phyloP scores from a whole-genome alignment of 148 eudicot genomes.

The Chenopodium formosanum region DNA sequence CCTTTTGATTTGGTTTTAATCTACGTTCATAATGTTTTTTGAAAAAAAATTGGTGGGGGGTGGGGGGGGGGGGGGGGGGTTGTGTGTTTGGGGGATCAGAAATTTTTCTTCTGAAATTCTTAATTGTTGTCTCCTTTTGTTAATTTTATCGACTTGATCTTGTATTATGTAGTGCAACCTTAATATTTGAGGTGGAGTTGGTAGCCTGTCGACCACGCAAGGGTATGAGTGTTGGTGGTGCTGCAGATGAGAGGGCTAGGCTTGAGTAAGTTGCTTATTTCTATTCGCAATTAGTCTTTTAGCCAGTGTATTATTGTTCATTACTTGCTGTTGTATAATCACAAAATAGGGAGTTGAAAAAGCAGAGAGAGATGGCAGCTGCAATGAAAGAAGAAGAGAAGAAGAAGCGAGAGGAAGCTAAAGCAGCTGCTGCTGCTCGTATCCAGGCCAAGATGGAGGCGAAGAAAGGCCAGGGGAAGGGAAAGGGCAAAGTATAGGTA shows the following conservation, averaged over 20 bases:
- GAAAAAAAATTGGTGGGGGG: neutral
- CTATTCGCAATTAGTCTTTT: neutral
- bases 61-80: neutral
- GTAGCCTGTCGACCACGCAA: conserved; percentile 85
- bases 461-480: conserved; percentile 88
- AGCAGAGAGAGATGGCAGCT: conserved; percentile 84
- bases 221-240: conserved; percentile 75
- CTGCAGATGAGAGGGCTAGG: conserved; percentile 86
- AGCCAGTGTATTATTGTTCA: neutral
- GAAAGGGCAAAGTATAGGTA: conserved; percentile 72
- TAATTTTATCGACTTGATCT: neutral
- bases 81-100: neutral
- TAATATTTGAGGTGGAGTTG: conserved; percentile 87
- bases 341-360: conserved; percentile 69
- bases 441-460: conserved; percentile 93
- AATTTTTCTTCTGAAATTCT: neutral
- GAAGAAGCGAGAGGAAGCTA: conserved; percentile 94
- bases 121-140: neutral
- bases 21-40: neutral
- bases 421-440: conserved; percentile 97
- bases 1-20: neutral
- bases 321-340: neutral
- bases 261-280: conserved; percentile 60
- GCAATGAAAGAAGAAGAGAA: conserved; percentile 93
- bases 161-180: conserved; percentile 63